These are phyloP conservation scores for Xerocomus cyaneibrunnescens DNA, from an alignment of 1,284 basidiomycete genomes.

Conservation along the genomic window DNA sequence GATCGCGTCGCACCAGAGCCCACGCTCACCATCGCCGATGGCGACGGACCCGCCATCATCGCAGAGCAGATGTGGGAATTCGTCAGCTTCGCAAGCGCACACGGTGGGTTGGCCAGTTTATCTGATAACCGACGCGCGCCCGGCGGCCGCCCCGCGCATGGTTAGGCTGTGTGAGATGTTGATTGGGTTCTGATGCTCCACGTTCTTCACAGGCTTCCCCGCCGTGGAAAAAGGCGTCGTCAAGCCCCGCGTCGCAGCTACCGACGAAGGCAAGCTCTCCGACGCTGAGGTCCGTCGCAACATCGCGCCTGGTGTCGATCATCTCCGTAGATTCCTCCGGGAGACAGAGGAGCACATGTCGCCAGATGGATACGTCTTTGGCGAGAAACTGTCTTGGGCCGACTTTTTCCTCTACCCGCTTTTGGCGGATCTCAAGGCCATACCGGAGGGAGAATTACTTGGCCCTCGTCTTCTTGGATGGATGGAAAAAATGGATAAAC, in stretches of 20 bases:
- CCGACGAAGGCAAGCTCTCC: conserved; percentile 24
- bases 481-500: conserved; percentile 29
- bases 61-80: conserved; percentile 37
- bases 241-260: conserved; percentile 32
- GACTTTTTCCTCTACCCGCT: conserved; percentile 37
- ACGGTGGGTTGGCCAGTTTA: conserved; percentile 23
- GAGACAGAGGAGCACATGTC: conserved; percentile 25
- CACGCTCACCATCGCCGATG: conserved; percentile 20
- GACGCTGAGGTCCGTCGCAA: conserved; percentile 26
- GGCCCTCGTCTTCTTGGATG: conserved; percentile 23
- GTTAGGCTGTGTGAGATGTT: background rate
- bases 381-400: conserved; percentile 29
- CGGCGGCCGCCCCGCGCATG: background rate
- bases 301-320: conserved; percentile 22
- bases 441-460: conserved; percentile 28
- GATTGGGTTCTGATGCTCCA: background rate
- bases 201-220: conserved; percentile 24
- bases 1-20: conserved; percentile 32
- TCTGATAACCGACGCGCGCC: background rate
- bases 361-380: conserved; percentile 31
- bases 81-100: conserved; percentile 24
- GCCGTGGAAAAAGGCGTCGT: conserved; percentile 33
- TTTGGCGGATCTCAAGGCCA: conserved; percentile 31
- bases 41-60: conserved; percentile 23
- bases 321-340: conserved; percentile 21